Evolutionary conservation across 108 stramenopile genomes (phyloP), one percentile per base, ranked within the genome.

Genomic region (Nitzschia sp.): DNA sequence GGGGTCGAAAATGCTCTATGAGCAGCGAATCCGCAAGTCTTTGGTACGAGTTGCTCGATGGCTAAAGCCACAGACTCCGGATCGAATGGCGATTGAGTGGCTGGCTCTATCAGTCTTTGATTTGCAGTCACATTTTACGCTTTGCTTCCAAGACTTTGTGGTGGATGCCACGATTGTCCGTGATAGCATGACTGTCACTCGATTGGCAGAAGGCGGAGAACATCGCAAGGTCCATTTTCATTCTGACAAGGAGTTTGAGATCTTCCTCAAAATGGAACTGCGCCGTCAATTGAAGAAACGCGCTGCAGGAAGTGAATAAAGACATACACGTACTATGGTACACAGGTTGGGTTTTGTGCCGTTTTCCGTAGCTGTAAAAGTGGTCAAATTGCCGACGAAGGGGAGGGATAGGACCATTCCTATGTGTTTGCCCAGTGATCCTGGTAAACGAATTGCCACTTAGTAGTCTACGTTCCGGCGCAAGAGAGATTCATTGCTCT

Each of bases 1-100:
- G 11, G 92, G 92, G 1, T 72, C 80, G 45, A 90, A 89, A 69
- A 77, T 91, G 44, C 62, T 94, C 21, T 81, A 89, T 63, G 92
- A 94, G 66, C 77, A 77, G 52, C 83, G 89, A 48, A 81, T 94
- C 1, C 77, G 88, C 47, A 57, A 54, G 41, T 69, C 79, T 1
- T 34, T 89, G 21, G 53, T 67, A 31, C 67, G 73, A 64, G 58
- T 47, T 15, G 41, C 56, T 1, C 17, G 56, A 28, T 90, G 86
- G 86, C 68, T 85, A 15, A 65, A 66, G 27, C n/a, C 57, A 53
- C 53, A 69, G 13, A 62, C 78, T 48, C 36, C 61, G 17, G 66
- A 63, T 13, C 58, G 63, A 57, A 47, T 93, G 19, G 41, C 26
- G 15, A 69, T 84, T 11, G 87, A 88, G 47, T 94, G 93, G 93